A percentile compares a stretch with the other conserved stretches of the same genome.
Conservation (phyloP, 1,139 yeast genomes). For the Spathaspora sp. region DNA sequence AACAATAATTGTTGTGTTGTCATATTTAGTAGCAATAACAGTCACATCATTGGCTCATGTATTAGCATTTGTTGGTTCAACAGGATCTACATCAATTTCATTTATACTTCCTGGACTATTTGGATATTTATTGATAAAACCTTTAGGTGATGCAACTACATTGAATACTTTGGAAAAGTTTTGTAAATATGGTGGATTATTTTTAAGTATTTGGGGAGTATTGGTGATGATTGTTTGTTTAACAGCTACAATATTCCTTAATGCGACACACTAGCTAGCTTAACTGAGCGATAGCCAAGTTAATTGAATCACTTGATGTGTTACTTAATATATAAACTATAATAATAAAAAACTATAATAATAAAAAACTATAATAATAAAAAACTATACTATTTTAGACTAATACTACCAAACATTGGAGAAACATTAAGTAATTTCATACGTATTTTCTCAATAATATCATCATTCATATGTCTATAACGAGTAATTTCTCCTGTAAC, state of each 20-base stretch:
- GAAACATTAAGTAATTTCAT: background rate
- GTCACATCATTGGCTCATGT: slow-evolving; percentile 83
- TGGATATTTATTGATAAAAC: slow-evolving; percentile 66
- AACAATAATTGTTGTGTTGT: slow-evolving; percentile 53
- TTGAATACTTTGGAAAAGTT: slow-evolving; percentile 40
- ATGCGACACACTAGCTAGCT: slow-evolving; percentile 45
- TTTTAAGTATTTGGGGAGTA: slow-evolving; percentile 71
- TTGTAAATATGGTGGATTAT: slow-evolving; percentile 59
- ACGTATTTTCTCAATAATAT: background rate
- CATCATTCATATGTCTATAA: background rate
- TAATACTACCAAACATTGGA: background rate
- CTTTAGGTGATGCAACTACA: slow-evolving; percentile 34
- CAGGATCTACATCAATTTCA: slow-evolving; percentile 92
- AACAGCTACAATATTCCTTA: slow-evolving; percentile 67
- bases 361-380: too few species aligned
- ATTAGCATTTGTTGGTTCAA: slow-evolving; percentile 89
- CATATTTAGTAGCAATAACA: slow-evolving; percentile 73
- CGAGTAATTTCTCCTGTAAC: background rate
- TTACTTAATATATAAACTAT: too few species aligned
- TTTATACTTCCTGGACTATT: slow-evolving; percentile 91
- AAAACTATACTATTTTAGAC: background rate
- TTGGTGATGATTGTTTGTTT: slow-evolving; percentile 78
- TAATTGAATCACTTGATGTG: background rate
- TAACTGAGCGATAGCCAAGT: background rate
- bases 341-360: too few species aligned